Evolutionary conservation across 2,329 filamentous ascomycete genomes (phyloP).

Genomic region (Aspergillus fumigatus): DNA sequence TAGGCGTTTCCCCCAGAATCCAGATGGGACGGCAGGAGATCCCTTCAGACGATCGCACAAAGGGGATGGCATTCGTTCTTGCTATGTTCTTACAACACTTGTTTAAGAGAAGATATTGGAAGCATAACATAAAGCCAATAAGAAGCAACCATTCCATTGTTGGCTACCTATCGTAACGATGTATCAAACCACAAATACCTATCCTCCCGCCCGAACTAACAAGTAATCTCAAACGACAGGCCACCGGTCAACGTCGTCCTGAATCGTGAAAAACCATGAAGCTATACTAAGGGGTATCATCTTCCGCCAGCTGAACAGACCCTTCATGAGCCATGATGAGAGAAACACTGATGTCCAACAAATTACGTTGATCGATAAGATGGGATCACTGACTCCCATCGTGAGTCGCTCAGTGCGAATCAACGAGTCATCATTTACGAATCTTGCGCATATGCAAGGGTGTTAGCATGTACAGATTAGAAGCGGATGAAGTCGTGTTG

Average conservation of each 20-base stretch:
- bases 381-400: not conserved
- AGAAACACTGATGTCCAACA: not conserved
- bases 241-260: not conserved
- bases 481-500: constrained; percentile 53
- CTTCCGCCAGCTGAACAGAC: not conserved
- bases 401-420: not conserved
- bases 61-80: no score
- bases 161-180: not conserved
- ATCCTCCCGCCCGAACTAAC: not conserved
- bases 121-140: not conserved
- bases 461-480: constrained; percentile 21
- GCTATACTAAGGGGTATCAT: not conserved
- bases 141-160: not conserved
- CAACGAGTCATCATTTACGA: not conserved
- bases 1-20: not conserved
- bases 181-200: not conserved
- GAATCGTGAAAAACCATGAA: not conserved
- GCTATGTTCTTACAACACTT: no score
- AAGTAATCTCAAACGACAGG: not conserved
- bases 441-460: not conserved
- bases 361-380: not conserved
- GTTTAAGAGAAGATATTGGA: not conserved
- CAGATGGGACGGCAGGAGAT: not conserved
- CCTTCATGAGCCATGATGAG: not conserved
- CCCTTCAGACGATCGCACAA: not conserved